Conservation (phyloP, 257 asterid genomes). For the Jacaranda mimosifolia region DNA sequence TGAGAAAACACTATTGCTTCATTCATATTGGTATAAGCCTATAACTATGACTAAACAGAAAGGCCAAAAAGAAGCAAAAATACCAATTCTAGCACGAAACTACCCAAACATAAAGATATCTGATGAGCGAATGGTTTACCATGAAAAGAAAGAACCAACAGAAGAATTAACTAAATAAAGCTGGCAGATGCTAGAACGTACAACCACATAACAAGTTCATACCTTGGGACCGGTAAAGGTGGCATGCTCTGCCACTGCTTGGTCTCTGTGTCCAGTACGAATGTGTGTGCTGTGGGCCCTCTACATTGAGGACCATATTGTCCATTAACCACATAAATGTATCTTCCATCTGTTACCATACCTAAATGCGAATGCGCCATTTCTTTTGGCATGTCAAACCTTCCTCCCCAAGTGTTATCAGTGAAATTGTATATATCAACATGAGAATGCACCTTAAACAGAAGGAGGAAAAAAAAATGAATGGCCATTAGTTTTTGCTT, state of each 20-base stretch:
- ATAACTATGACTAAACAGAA: neutral
- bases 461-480: slow-evolving; percentile 1
- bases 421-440: slow-evolving; percentile 91
- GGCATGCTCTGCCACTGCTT: slow-evolving; percentile 79
- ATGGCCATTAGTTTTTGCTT: slow-evolving; percentile 7
- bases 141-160: slow-evolving; percentile 12
- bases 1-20: neutral
- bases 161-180: slow-evolving; percentile 19
- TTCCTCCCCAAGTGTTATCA: slow-evolving; percentile 88
- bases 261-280: slow-evolving; percentile 78
- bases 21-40: neutral
- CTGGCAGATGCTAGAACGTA: slow-evolving; percentile 7
- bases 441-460: slow-evolving; percentile 85
- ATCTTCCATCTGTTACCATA: slow-evolving; percentile 94
- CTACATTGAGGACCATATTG: slow-evolving; percentile 98
- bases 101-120: neutral
- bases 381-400: slow-evolving; percentile 95
- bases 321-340: slow-evolving; percentile 83
- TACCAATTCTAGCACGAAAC: neutral
- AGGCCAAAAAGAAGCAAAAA: neutral
- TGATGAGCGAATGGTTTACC: slow-evolving; percentile 1
- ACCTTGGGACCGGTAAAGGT: slow-evolving; percentile 89
- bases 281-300: slow-evolving; percentile 86
- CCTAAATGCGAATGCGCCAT: slow-evolving; percentile 99
- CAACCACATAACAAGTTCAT: slow-evolving; percentile 31